A percentile compares a stretch with the other conserved stretches of the same genome.
Conservation (phyloP, 108 stramenopile genomes). For the Cyclotella distinguenda region DNA sequence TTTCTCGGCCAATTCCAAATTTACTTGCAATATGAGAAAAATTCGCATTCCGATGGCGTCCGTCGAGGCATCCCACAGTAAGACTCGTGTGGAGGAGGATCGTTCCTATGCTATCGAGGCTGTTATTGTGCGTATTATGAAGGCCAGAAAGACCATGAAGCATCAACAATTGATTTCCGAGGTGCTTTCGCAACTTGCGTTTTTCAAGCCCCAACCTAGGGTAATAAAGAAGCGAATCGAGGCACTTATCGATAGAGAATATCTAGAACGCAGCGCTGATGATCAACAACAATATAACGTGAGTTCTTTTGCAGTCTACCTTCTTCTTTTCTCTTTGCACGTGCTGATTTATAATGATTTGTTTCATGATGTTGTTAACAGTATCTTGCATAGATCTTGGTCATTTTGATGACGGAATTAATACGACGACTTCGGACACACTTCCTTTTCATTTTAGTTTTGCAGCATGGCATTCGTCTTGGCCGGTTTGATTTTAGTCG, state of each 20-base stretch:
- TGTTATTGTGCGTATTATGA: slow-evolving; percentile 99
- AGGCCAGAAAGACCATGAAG: slow-evolving; percentile 95
- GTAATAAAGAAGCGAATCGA: slow-evolving; percentile 95
- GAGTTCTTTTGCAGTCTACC: slow-evolving; percentile 31
- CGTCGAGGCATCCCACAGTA: slow-evolving; percentile 94
- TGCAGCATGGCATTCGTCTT: background rate
- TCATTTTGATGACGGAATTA: background rate
- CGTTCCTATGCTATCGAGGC: slow-evolving; percentile 97
- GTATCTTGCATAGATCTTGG: slow-evolving; percentile 16
- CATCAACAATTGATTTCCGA: slow-evolving; percentile 97
- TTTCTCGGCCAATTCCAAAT: slow-evolving; percentile 90
- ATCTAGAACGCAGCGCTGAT: slow-evolving; percentile 89
- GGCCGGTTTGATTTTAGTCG: background rate
- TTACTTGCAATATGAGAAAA: slow-evolving; percentile 90
- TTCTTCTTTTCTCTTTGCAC: background rate
- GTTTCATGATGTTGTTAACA: too few species aligned
- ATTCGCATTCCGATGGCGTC: slow-evolving; percentile 99
- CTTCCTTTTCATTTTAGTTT: background rate
- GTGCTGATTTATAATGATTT: background rate
- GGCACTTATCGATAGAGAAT: slow-evolving; percentile 93
- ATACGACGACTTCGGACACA: background rate
- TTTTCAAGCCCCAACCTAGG: slow-evolving; percentile 97
- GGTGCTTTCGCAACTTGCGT: slow-evolving; percentile 94
- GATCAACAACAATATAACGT: slow-evolving; percentile 86
- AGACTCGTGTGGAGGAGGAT: slow-evolving; percentile 97